phyloP scores from a whole-genome alignment of 306 rosid species.

The Castanea mollissima region DNA sequence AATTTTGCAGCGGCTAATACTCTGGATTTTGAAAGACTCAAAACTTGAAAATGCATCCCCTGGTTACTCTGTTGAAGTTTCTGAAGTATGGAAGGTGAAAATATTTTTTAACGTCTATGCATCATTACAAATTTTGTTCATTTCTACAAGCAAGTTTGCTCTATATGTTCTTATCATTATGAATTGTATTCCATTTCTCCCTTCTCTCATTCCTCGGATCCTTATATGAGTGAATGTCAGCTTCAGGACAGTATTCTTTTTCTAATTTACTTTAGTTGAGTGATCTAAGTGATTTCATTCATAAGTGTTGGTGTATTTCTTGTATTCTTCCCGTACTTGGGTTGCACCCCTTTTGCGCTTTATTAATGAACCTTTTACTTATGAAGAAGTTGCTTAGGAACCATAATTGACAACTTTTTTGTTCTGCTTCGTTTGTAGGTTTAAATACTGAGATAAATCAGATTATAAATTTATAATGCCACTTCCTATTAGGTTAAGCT shows the following conservation, averaged over 20 bases:
- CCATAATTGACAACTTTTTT: neutral
- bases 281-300: too few relatives aligned
- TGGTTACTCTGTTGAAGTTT: conserved; percentile 25
- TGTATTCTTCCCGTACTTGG: too few relatives aligned
- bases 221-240: too few relatives aligned
- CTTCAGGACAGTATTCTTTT: too few relatives aligned
- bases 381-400: neutral
- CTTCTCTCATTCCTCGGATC: too few relatives aligned
- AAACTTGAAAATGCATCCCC: conserved; percentile 27
- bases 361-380: too few relatives aligned
- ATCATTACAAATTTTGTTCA: neutral
- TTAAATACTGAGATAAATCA: neutral
- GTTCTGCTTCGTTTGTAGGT: neutral
- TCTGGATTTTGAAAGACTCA: conserved; percentile 42
- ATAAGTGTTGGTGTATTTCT: too few relatives aligned
- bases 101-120: neutral
- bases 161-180: neutral
- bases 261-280: too few relatives aligned
- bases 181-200: too few relatives aligned
- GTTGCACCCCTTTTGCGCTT: too few relatives aligned
- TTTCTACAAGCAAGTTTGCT: neutral
- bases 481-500: neutral
- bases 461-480: neutral
- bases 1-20: conserved; percentile 63
- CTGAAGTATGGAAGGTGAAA: conserved; percentile 60